Percentiles rank a stretch among this genome's conserved stretches.
These are phyloP conservation scores for Malania oleifera DNA, from an alignment of 164 flowering plant genomes.

Conservation along the genomic window DNA sequence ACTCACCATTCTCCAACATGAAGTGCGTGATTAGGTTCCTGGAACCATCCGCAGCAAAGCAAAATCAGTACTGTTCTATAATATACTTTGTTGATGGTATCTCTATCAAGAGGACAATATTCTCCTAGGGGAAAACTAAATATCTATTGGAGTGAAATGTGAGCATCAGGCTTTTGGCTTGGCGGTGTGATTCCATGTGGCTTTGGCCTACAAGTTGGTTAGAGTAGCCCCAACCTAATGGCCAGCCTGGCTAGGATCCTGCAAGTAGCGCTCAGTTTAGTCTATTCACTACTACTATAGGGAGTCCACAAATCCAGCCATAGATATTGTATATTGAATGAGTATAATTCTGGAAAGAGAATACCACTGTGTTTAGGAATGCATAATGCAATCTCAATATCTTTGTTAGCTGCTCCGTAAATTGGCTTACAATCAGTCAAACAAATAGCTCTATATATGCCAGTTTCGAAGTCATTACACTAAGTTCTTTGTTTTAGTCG, in stretches of 20 bases:
- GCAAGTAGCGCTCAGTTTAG: constrained; percentile 16
- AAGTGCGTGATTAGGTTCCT: neutral
- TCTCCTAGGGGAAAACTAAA: constrained; percentile 2
- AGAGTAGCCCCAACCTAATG: constrained; percentile 21
- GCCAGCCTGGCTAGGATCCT: constrained; percentile 7
- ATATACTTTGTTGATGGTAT: too few relatives aligned
- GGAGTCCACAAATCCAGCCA: neutral
- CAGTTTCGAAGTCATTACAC: neutral
- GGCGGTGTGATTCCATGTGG: constrained; percentile 16
- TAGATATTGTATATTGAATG: neutral
- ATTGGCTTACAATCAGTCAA: neutral
- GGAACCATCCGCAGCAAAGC: neutral
- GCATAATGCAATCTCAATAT: neutral
- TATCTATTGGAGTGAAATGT: constrained; percentile 19
- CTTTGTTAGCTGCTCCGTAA: too few relatives aligned
- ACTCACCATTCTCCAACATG: neutral
- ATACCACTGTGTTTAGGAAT: neutral
- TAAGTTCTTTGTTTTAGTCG: neutral
- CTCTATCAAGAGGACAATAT: too few relatives aligned
- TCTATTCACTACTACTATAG: constrained; percentile 11
- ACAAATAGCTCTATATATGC: neutral
- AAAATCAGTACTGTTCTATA: too few relatives aligned
- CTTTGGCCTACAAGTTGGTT: constrained; percentile 23
- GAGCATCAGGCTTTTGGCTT: constrained; percentile 5
- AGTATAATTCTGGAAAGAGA: neutral